Base-by-base conservation (phyloP, 2,329 filamentous ascomycete species). In the Pseudocercospora macadamiae region DNA sequence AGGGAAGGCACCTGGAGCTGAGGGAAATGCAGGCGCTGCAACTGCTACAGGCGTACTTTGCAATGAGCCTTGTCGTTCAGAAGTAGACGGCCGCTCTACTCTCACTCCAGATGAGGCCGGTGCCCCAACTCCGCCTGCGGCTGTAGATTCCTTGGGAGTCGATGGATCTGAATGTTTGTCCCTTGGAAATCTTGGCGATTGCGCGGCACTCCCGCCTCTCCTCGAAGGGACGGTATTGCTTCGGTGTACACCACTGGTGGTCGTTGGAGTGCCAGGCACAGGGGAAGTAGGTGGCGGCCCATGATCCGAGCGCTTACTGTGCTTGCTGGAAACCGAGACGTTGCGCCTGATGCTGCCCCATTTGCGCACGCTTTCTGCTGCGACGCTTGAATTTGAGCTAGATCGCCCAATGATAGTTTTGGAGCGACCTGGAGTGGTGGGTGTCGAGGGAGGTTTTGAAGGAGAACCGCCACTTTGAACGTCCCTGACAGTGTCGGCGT, bases 221-320 rank as follows among this genome's bases (percentile, higher is more conserved):
- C 96, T 96, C 0, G 93, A 95, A 0, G 95, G 95, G 12, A 97
- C 82, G 2, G 95, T 99, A 72, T 97, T 97, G 76, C 93, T 97
- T 65, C 88, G 79, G 68, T 87, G 83, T n/a, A 90, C 80, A 44
- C 86, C 83, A 39, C 79, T 78, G 21, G 47, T 30, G 28, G 25
- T 21, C 2, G 64, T 64, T 7, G 66, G 67, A 6, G 67, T 68
- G 10, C 64, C 56, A 28, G 72, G 67, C 34, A 60, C 69, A 10
- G 86, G 86, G 62, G 85, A 89, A 53, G 82, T 84, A 0, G 91
- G 90, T 54, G 86, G 91, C 6, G 88, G 86, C 23, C 85, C 82
- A 57, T 84, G 88, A 61, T 85, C 87, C 21, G 92, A 93, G 60
- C 87, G 82, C 59, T 88, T 85, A 4, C 93, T 96, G 65, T 91